phyloP scores from a whole-genome alignment of 2,329 filamentous ascomycete genomes.

The Diaporthe sp. region DNA sequence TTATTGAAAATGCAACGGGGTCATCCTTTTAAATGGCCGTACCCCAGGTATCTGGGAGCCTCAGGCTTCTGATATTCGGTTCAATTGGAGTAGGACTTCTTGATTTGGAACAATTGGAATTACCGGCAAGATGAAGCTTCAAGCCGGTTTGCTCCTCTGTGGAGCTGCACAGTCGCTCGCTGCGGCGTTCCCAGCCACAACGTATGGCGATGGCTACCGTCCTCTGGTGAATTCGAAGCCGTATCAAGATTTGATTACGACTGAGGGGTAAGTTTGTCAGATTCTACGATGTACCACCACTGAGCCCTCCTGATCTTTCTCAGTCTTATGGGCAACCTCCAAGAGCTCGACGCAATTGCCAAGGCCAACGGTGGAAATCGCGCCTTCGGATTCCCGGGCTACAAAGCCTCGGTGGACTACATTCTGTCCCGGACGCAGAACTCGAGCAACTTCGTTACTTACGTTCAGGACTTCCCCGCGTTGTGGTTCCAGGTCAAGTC shows the following conservation, averaged over 20 bases:
- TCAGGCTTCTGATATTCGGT: not conserved
- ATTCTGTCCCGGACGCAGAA: constrained; percentile 52
- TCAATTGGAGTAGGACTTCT: not conserved
- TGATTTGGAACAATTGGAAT: not conserved
- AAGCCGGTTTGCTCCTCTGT: not conserved
- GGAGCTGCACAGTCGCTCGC: not conserved
- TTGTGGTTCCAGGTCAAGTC: constrained; percentile 16
- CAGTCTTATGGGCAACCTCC: constrained; percentile 16
- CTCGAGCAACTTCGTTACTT: constrained; percentile 1
- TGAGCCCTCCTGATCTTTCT: not conserved
- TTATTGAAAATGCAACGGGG: not conserved
- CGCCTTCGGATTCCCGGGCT: constrained; percentile 72
- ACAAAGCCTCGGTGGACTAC: constrained; percentile 70
- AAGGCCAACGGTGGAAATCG: constrained; percentile 70
- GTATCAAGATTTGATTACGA: constrained; percentile 13
- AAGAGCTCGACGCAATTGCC: constrained; percentile 62
- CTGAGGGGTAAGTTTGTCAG: constrained; percentile 3
- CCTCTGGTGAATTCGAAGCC: constrained; percentile 2
- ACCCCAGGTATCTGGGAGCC: not conserved
- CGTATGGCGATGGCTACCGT: not conserved
- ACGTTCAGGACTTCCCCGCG: constrained; percentile 7
- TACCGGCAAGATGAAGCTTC: constrained; percentile 7
- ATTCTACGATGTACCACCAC: not conserved
- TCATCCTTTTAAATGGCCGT: not conserved
- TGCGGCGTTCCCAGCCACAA: not conserved